phyloP scores from a whole-genome alignment of 1,139 yeast species.

The Blastobotrys capitulatus region DNA sequence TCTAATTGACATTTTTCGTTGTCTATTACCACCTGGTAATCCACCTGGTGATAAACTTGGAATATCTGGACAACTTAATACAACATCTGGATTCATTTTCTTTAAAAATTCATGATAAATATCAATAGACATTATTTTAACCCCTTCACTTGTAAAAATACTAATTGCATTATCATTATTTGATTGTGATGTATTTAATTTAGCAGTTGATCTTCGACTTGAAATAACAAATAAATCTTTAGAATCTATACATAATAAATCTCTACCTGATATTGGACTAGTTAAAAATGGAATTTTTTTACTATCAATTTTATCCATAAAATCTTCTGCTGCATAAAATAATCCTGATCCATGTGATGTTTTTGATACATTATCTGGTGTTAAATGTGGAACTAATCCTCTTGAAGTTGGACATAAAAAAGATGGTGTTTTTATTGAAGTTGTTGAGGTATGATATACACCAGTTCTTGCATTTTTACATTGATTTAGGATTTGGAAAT shows the following conservation, averaged over 20 bases:
- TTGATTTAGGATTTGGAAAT: constrained; percentile 12
- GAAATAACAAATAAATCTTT: constrained; percentile 25
- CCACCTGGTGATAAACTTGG: constrained; percentile 31
- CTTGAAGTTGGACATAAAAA: constrained; percentile 34
- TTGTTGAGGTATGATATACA: constrained; percentile 3
- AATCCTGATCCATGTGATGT: constrained; percentile 21
- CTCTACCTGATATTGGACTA: constrained; percentile 3
- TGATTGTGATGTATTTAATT: constrained; percentile 29
- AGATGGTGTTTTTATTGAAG: constrained; percentile 28
- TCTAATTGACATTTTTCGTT: constrained; percentile 34
- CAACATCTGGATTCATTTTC: constrained; percentile 28
- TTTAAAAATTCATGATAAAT: constrained; percentile 23
- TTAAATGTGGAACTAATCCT: constrained; percentile 38
- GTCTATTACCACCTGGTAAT: constrained; percentile 31
- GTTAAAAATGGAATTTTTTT: constrained; percentile 19
- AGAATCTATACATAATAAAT: constrained; percentile 22
- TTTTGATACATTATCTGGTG: constrained; percentile 35
- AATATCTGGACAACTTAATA: constrained; percentile 31
- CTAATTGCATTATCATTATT: constrained; percentile 31
- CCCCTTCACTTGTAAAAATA: constrained; percentile 36
- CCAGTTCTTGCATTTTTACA: constrained; percentile 13
- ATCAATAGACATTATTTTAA: constrained; percentile 27
- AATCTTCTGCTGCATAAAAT: constrained; percentile 31
- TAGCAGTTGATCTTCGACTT: constrained; percentile 29
- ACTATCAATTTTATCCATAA: constrained; percentile 24